These are phyloP conservation scores for Lactifluus echinatus DNA, from an alignment of 768 basidiomycete genomes.

Conservation along the genomic window DNA sequence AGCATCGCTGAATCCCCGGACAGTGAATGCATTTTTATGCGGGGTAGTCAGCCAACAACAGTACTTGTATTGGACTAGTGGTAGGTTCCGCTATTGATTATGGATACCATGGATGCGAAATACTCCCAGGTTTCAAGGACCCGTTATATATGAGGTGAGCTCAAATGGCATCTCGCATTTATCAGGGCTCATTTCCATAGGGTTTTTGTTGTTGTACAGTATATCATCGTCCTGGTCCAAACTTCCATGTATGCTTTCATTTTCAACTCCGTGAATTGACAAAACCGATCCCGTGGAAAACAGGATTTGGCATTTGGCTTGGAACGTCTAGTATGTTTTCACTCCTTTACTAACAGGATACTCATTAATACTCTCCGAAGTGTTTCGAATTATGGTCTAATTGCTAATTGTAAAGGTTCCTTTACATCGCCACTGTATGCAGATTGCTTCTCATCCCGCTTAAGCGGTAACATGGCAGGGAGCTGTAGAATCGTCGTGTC, in stretches of 20 bases:
- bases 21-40: not conserved
- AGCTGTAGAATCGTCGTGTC: not conserved
- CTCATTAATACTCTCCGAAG: not conserved
- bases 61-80: not conserved
- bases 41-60: not conserved
- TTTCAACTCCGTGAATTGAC: not conserved
- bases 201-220: not conserved
- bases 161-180: too few species aligned
- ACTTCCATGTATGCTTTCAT: not conserved
- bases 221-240: not conserved
- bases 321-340: not conserved
- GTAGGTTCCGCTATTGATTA: not conserved
- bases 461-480: not conserved
- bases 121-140: not conserved
- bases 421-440: not conserved
- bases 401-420: not conserved
- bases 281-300: not conserved
- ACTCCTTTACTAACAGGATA: not conserved
- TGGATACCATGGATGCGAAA: not conserved
- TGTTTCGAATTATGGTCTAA: not conserved
- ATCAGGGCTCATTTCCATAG: not conserved
- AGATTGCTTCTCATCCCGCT: not conserved
- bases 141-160: not conserved
- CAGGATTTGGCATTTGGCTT: not conserved
- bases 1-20: too few species aligned